Conservation (phyloP, 2,329 filamentous ascomycete species). For the Pyrenophora seminiperda region DNA sequence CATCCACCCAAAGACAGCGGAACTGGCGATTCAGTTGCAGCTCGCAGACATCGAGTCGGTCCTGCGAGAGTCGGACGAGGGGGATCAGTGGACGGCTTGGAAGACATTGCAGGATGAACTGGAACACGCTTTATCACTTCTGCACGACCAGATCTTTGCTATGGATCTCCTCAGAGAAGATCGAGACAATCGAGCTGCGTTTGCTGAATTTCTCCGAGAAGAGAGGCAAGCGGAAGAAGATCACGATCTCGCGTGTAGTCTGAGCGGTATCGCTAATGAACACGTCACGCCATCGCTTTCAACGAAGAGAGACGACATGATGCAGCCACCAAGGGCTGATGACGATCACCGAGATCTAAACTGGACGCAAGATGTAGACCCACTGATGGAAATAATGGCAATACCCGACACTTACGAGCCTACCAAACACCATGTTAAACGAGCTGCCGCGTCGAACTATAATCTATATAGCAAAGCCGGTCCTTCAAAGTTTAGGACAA, state of each 20-base stretch:
- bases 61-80: neutral
- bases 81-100: neutral
- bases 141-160: conserved; percentile 11
- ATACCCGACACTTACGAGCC: neutral
- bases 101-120: conserved; percentile 5
- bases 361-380: neutral
- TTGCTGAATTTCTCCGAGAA: conserved; percentile 10
- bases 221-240: conserved; percentile 19
- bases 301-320: neutral
- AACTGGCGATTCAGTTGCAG: conserved; percentile 16
- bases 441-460: neutral
- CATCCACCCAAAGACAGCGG: conserved; percentile 15
- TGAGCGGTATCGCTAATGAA: neutral
- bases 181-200: neutral
- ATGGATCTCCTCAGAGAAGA: conserved; percentile 16
- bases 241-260: conserved; percentile 11
- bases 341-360: neutral
- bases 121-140: neutral
- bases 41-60: conserved; percentile 14
- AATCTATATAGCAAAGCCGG: neutral
- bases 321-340: neutral
- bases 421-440: neutral
- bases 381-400: neutral
- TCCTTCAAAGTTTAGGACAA: neutral
- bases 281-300: neutral